Base-by-base conservation (phyloP, 2,329 filamentous ascomycete genomes). In the Aspergillus udagawae region DNA sequence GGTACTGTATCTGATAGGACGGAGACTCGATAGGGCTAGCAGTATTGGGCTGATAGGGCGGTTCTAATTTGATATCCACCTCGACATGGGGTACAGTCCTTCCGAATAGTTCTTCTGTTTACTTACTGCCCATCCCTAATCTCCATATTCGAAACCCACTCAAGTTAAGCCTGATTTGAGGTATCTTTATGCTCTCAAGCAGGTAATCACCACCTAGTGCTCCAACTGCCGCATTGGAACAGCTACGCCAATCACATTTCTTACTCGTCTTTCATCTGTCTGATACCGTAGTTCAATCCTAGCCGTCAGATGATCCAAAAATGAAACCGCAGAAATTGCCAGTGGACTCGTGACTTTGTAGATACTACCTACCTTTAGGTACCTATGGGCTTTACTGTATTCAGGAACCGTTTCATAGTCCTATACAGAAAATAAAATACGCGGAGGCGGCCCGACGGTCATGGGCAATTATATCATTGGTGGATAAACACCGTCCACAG, bases 401-500 rank as follows among this genome's bases (percentile, higher is more conserved):
- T 32, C 48, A 50, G 17, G 49, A 35, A 35, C 49, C 23, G n/a
- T 17, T 23, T 35, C 23, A 28, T 49, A 1, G 21, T 4, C 21
- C 10, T 23, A 53, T 51, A 25, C 14, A 52, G 38, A 29, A 51
- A 51, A 35, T 44, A 20, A 20, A 20, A 45, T 23, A 45, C 54
- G 23, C 55, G 52, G 55, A 57, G 38, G 21, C 41, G n/a, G 38
- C 27, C 48, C 55, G 53, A 54, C 38, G 25, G 25, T 32, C 17
- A 14, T n/a, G 54, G 38, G 54, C 27, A 17, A 23, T 45, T 41
- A 44, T 56, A 25, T 62, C 49, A 63, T 48, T 70, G 69, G 63
- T 61, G 69, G 69, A 66, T 56, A 60, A 59, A 56, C 20, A 1
- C 49, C 60, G 49, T 27, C 53, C 57, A 53, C 44, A 49, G 44